Evolutionary conservation across 2,329 filamentous ascomycete genomes (phyloP).

Genomic region (Bertia moriformis): DNA sequence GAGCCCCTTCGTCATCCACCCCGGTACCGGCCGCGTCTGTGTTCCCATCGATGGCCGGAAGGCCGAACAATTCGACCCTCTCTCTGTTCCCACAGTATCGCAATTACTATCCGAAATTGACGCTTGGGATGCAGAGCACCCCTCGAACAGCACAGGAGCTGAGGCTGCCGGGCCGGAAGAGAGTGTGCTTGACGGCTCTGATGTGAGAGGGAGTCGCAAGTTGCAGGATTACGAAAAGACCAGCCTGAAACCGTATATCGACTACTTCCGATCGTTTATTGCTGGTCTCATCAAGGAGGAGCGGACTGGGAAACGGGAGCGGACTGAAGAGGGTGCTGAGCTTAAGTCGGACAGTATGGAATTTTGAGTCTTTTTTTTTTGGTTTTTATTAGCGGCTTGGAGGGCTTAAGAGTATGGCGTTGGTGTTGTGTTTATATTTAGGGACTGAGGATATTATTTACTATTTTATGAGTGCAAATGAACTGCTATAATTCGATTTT

Average conservation of each 20-base stretch:
- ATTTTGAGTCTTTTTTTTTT: not conserved
- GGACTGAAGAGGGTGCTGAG: slow-evolving; percentile 8
- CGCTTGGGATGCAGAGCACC: slow-evolving; percentile 43
- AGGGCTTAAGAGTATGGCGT: too few species aligned
- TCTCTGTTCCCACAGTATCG: slow-evolving; percentile 78
- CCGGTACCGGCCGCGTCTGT: slow-evolving; percentile 83
- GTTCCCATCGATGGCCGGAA: slow-evolving; percentile 72
- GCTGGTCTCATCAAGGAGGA: slow-evolving; percentile 65
- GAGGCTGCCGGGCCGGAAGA: not conserved
- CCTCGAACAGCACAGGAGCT: slow-evolving; percentile 9
- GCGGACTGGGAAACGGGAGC: slow-evolving; percentile 19
- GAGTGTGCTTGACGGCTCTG: not conserved
- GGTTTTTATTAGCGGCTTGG: not conserved
- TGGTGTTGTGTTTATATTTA: too few species aligned
- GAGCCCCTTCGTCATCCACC: slow-evolving; percentile 89
- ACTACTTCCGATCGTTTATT: slow-evolving; percentile 76
- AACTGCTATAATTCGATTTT: too few species aligned
- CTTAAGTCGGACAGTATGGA: slow-evolving; percentile 10
- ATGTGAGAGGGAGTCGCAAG: slow-evolving; percentile 10
- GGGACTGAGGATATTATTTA: too few species aligned
- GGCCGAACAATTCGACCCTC: slow-evolving; percentile 73
- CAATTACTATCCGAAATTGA: slow-evolving; percentile 75
- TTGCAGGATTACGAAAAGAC: slow-evolving; percentile 93
- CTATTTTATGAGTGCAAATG: too few species aligned
- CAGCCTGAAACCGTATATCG: slow-evolving; percentile 79